phyloP scores from a whole-genome alignment of 257 asterid species.

The Petunia axillaris region DNA sequence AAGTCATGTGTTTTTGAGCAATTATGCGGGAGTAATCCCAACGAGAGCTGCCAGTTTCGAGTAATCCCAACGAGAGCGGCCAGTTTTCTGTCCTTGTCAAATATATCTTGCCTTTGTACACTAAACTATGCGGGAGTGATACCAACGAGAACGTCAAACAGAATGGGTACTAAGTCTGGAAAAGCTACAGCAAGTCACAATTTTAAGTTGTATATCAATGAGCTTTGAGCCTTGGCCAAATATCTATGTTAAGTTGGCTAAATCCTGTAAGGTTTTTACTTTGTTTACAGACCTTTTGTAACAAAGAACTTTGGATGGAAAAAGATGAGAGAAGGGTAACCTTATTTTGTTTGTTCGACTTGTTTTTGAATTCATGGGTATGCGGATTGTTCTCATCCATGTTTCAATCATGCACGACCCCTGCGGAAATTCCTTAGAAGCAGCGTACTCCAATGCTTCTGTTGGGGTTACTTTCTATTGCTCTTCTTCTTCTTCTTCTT shows the following conservation, averaged over 20 bases:
- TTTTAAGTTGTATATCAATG: not conserved
- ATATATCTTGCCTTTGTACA: not conserved
- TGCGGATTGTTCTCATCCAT: not conserved
- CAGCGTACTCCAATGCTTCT: not conserved
- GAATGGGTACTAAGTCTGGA: not conserved
- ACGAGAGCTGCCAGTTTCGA: too few relatives aligned
- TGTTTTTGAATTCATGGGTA: not conserved
- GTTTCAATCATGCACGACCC: not conserved
- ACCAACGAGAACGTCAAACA: not conserved
- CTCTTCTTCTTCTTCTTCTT: not conserved
- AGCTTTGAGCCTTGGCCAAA: not conserved
- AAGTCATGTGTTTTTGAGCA: too few relatives aligned
- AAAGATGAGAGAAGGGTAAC: not conserved
- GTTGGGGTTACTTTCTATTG: not conserved
- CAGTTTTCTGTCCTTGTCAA: not conserved
- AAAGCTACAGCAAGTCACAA: not conserved
- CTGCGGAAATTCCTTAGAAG: not conserved
- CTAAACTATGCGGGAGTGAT: not conserved
- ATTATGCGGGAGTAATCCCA: too few relatives aligned
- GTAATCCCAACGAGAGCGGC: not conserved
- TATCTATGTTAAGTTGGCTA: not conserved
- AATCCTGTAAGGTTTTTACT: not conserved
- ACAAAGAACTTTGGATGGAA: not conserved
- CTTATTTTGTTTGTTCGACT: not conserved
- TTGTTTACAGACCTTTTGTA: slow-evolving; percentile 14